These are phyloP conservation scores for Pyrrhoderma lamaoense DNA, from an alignment of 1,284 basidiomycete genomes.

Conservation along the genomic window DNA sequence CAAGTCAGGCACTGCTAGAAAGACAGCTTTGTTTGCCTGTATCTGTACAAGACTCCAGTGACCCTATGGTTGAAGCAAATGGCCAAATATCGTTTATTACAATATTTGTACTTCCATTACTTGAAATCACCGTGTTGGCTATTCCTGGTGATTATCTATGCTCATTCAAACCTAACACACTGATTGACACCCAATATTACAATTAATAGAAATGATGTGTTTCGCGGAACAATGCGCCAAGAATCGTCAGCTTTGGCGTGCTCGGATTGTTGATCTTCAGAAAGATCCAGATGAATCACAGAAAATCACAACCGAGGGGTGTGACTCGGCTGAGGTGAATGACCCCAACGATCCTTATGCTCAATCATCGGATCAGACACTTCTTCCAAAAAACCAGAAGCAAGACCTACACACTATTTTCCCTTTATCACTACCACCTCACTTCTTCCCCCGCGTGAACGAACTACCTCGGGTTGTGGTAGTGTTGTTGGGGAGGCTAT, in stretches of 20 bases:
- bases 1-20: conserved; percentile 78
- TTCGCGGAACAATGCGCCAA: conserved; percentile 57
- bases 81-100: conserved; percentile 89
- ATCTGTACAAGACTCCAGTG: conserved; percentile 58
- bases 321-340: too few species aligned
- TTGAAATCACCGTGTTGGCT: conserved; percentile 64
- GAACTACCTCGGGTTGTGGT: conserved; percentile 21
- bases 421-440: conserved; percentile 49
- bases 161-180: not conserved
- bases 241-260: conserved; percentile 64
- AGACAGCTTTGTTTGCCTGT: conserved; percentile 67
- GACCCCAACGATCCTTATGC: too few species aligned
- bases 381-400: conserved; percentile 31
- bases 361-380: too few species aligned
- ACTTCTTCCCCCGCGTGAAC: conserved; percentile 20
- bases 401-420: conserved; percentile 52
- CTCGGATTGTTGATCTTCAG: conserved; percentile 38
- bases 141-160: conserved; percentile 56
- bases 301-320: too few species aligned
- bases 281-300: not conserved
- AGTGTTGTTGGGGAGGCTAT: conserved; percentile 23
- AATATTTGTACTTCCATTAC: conserved; percentile 75
- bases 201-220: conserved; percentile 46
- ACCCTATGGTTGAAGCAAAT: conserved; percentile 69
- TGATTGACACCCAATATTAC: not conserved